Percentiles rank a stretch among this genome's conserved stretches.
phyloP scores from a whole-genome alignment of 1,139 yeast species.

The Taphrina pruni region DNA sequence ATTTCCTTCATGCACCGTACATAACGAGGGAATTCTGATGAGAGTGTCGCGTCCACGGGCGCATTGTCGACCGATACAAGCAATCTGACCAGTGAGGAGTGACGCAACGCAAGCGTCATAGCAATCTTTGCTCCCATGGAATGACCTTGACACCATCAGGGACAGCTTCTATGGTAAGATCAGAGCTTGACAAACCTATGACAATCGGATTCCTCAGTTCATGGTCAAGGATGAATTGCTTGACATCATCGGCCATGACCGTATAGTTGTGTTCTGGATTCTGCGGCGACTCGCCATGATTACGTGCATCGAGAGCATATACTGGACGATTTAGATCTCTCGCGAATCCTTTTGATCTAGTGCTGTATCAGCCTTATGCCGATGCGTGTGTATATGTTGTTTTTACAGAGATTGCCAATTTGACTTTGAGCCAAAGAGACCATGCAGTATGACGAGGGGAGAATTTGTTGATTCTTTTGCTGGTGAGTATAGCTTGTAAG shows the following conservation, averaged over 20 bases:
- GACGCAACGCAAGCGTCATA: constrained; percentile 80
- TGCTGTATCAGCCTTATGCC: background rate
- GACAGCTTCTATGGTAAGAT: no score
- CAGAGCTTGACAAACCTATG: constrained; percentile 68
- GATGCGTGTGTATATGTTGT: background rate
- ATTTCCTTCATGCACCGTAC: constrained; percentile 65
- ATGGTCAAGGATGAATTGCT: constrained; percentile 63
- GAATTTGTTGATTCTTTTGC: constrained; percentile 42
- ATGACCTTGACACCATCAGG: constrained; percentile 60
- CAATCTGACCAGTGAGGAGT: constrained; percentile 68
- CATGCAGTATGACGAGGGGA: constrained; percentile 83
- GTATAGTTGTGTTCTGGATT: constrained; percentile 72
- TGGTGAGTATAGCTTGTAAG: constrained; percentile 26
- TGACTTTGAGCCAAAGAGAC: constrained; percentile 80
- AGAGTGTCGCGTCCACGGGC: constrained; percentile 70
- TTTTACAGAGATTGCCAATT: constrained; percentile 74
- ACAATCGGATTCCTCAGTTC: constrained; percentile 63
- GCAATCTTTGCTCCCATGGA: constrained; percentile 82
- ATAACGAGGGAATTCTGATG: constrained; percentile 69
- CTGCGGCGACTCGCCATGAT: constrained; percentile 93
- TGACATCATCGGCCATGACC: constrained; percentile 83
- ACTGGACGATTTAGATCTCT: constrained; percentile 52
- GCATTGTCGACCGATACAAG: constrained; percentile 87
- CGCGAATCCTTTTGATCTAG: constrained; percentile 47
- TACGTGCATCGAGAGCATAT: constrained; percentile 65